These are phyloP conservation scores for Nepenthes gracilis DNA, from an alignment of 148 eudicot species.

Conservation along the genomic window DNA sequence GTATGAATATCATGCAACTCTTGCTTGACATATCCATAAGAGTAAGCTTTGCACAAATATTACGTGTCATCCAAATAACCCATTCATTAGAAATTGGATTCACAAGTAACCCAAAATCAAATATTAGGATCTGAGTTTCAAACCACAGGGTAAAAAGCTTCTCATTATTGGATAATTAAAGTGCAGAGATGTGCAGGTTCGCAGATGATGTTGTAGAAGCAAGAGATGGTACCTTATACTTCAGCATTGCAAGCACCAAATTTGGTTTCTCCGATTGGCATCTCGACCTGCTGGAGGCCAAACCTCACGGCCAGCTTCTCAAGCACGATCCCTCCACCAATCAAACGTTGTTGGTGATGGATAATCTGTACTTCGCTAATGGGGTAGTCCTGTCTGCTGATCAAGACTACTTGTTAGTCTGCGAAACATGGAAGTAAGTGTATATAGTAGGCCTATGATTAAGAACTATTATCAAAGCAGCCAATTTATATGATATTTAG, in stretches of 20 bases:
- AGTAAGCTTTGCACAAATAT: too few species aligned
- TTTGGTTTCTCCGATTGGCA: conserved; percentile 41
- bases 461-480: neutral
- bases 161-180: too few species aligned
- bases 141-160: too few species aligned
- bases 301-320: conserved; percentile 68
- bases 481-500: neutral
- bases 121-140: too few species aligned
- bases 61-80: too few species aligned
- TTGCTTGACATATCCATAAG: too few species aligned
- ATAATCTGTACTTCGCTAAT: conserved; percentile 54
- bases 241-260: conserved; percentile 69
- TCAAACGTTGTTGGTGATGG: conserved; percentile 32
- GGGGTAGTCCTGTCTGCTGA: conserved; percentile 63
- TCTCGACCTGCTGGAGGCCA: conserved; percentile 61
- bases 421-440: conserved; percentile 66
- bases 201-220: conserved; percentile 86
- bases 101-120: too few species aligned
- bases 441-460: too few species aligned
- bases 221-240: conserved; percentile 65
- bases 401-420: conserved; percentile 51
- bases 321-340: conserved; percentile 40
- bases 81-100: too few species aligned
- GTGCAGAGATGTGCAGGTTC: conserved; percentile 27
- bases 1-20: too few species aligned